Evolutionary conservation across 305 asterid genomes (phyloP), one percentile per base, ranked within the genome.

Genomic region (Rubia balearica): DNA sequence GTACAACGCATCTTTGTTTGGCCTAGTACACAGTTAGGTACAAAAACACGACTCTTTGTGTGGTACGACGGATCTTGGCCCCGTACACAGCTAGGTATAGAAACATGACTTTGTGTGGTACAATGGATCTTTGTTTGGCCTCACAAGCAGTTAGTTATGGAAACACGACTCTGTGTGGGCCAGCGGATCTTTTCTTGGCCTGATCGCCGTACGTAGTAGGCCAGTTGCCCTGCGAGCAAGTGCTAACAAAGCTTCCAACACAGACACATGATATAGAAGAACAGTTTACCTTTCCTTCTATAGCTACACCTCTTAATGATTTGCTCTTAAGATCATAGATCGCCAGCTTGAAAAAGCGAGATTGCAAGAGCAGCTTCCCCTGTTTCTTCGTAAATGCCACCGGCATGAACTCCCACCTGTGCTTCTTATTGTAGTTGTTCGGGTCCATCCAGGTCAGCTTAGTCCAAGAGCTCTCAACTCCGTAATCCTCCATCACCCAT

Each of bases 391-490:
- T 38, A 30, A 38, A 38, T 64, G 8, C 33, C 30, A 40, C 49
- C 4, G 49, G 68, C 41, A 8, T 64, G 1, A 62, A 62, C 21
- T 24, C 48, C 48, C 24, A 0, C 6, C 10, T 16, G n/a, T 14
- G 27, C 13, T 1, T 2, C 5, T 38, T 13, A 30, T 30, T 1
- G 27, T 24, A 24, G 16, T 16, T 6, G 11, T 16, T 42, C 2
- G 30, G 6, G 27, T 36, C 24, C 16, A 38, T 63, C 48, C 48
- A 38, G 45, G 21, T 40, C 19, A 64, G 40, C 14, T n/a, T 8
- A 64, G 68, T 64, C 68, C 68, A 64, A n/a, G 51, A 64, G 42
- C 53, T 64, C 24, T 63, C 67, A 38, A 8, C 67, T 17, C 22
- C 66, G 6, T 61, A 61, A 4, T 61, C 66, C 41, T 61, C 66